Evolutionary conservation across 2,329 filamentous ascomycete genomes (phyloP), one percentile per base, ranked within the genome.

Genomic region (Claviceps paspali): DNA sequence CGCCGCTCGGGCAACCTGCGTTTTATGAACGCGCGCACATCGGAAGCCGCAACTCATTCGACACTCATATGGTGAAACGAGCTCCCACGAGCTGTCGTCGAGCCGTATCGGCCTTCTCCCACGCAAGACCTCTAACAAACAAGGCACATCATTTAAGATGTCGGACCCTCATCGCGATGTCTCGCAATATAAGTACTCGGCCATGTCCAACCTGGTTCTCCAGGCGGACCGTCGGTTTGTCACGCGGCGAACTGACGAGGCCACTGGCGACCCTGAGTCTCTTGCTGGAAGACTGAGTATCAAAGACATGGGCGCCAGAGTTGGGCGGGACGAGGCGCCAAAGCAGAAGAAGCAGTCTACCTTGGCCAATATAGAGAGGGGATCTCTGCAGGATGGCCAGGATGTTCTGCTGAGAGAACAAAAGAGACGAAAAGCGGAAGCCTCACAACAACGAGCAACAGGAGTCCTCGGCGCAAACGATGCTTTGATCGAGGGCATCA

Each of bases 151-250:
- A n/a, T n/a, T n/a, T n/a, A 70, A 57, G 41, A 87, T 88, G 83
- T 71, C 81, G 60, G 82, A 79, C 59, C 69, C 75, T 60, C 68
- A 79, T 54, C 75, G 74, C 62, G 76, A 91, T 80, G 82, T 93
- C 53, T 87, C 85, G 62, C 87, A 94, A 64, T 95, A 93, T 74
- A 95, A 95, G 64, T 94, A 95, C 75, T 86, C 86, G 77, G 86
- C 84, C 61, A 96, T 98, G 91, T 98, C 91, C 67, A 98, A 98
- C 77, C 81, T 98, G 85, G 91, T 98, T 57, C 84, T 98, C 76
- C 91, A 98, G 82, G 87, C 86, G 67, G 91, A 98, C 68, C 81
- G 87, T 65, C 81, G 91, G 52, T 96, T 98, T 58, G 81, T 93
- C 51, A 85, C 85, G 46, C 79, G 91, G 58, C 79, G 86, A 52